Evolutionary conservation across 805 yeast species (phyloP).

Genomic region (Metschnikowia hibisci): DNA sequence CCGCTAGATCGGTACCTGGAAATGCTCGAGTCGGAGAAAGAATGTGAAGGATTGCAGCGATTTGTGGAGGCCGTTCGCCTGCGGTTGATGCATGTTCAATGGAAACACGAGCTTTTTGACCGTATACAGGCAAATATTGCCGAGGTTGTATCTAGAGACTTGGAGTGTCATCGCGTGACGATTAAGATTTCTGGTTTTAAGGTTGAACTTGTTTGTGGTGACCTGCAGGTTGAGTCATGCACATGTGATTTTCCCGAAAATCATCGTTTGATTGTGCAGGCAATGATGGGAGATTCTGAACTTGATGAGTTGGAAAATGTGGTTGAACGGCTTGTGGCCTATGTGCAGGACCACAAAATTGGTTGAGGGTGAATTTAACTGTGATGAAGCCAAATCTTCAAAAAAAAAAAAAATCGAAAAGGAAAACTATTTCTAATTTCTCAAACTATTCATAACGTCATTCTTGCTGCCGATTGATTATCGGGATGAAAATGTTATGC

Average conservation of each 20-base stretch:
- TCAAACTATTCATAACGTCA: too few species aligned
- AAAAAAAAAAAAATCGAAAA: too few species aligned
- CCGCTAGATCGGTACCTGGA: conserved; percentile 20
- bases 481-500: too few species aligned
- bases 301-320: not conserved
- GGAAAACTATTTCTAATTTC: too few species aligned
- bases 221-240: conserved; percentile 12
- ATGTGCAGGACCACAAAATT: too few species aligned
- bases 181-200: conserved; percentile 8
- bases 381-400: too few species aligned
- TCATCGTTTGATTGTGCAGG: conserved; percentile 7
- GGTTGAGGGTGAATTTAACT: too few species aligned
- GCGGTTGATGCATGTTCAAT: conserved; percentile 24
- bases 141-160: conserved; percentile 21
- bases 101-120: conserved; percentile 30
- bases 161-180: conserved; percentile 23
- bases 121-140: conserved; percentile 11
- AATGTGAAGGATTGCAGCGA: conserved; percentile 15
- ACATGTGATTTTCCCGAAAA: conserved; percentile 3
- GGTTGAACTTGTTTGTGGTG: conserved; percentile 23
- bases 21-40: conserved; percentile 13
- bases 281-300: conserved; percentile 8
- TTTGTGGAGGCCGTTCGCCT: conserved; percentile 25
- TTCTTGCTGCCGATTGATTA: too few species aligned
- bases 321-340: too few species aligned